These are phyloP conservation scores for Elsinoe ampelina DNA, from an alignment of 2,329 filamentous ascomycete genomes.

Conservation along the genomic window DNA sequence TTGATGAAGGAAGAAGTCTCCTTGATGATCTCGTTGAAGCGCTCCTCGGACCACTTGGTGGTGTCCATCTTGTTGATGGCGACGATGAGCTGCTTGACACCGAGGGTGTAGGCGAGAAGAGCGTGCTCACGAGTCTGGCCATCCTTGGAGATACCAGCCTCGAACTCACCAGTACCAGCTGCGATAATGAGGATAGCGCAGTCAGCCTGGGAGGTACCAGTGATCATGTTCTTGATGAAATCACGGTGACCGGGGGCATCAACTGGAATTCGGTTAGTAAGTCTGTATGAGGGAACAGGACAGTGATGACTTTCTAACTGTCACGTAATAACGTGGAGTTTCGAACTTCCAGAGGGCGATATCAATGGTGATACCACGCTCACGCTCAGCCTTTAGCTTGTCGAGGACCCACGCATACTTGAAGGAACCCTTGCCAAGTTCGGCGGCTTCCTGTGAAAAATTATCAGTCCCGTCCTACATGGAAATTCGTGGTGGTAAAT, in stretches of 20 bases:
- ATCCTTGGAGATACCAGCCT: slow-evolving; percentile 99
- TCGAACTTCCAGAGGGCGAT: slow-evolving; percentile 99
- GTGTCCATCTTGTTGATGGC: slow-evolving; percentile 99
- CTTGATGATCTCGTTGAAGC: slow-evolving; percentile 99
- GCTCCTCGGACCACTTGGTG: slow-evolving; percentile 92
- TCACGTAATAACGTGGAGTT: slow-evolving; percentile 91
- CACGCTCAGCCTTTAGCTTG: slow-evolving; percentile 99
- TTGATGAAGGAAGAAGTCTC: slow-evolving; percentile 99
- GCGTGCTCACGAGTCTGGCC: slow-evolving; percentile 99
- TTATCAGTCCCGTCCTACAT: slow-evolving; percentile 24
- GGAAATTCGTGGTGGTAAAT: background rate
- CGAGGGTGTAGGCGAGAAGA: slow-evolving; percentile 98
- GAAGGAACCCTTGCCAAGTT: slow-evolving; percentile 99
- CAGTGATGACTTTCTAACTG: slow-evolving; percentile 67
- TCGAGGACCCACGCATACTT: slow-evolving; percentile 99
- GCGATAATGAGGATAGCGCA: slow-evolving; percentile 99
- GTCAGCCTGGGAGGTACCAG: slow-evolving; percentile 99
- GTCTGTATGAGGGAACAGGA: background rate
- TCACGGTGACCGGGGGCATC: slow-evolving; percentile 99
- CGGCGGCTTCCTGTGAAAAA: slow-evolving; percentile 74
- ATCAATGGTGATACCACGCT: slow-evolving; percentile 99
- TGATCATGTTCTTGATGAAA: slow-evolving; percentile 94
- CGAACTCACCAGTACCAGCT: slow-evolving; percentile 99
- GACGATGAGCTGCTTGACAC: slow-evolving; percentile 99
- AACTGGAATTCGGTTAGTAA: slow-evolving; percentile 25